Evolutionary conservation across 306 rosid genomes (phyloP), one percentile per base, ranked within the genome.

Genomic region (Trifolium repens): DNA sequence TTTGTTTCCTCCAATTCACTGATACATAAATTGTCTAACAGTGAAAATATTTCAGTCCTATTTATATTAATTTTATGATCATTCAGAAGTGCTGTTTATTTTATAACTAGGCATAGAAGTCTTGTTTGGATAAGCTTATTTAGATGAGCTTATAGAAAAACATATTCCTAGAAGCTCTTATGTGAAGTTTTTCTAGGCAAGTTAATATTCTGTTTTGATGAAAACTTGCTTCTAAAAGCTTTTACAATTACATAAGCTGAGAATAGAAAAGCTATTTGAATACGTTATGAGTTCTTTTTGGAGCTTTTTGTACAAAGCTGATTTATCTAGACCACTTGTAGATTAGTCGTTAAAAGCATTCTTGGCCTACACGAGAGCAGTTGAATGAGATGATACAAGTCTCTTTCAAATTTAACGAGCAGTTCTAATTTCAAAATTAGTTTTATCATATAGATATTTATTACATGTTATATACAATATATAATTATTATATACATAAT

Each of bases 1-100:
- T 40, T 75, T 19, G 62, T 26, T 55, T 72, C 43, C 59, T 67
- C 73, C 66, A 26, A 79, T 73, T 76, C 54, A 7, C 37, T 61
- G 37, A 44, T 75, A 58, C 71, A 72, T 55, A 72, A 61, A 26
- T 49, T 68, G 6, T 27, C 43, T 39, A 55, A 17, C 47, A 37
- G 61, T 47, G 65, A 46, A 46, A 74, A 39, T 67, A 62, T 58
- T 78, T 81, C 22, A n/a, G 72, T 70, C 19, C 12, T 22, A 47
- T 69, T 80, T 59, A 42, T 24, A 64, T 72, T 42, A 53, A 37
- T 64, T 71, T 14, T 63, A 35, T 52, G 60, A 49, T 72, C 77
- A 27, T 77, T 74, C 54, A 68, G 37, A 68, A 60, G 42, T 60
- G 10, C 19, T 13, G 9, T 55, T 22, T 32, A 22, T 74, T 55